Evolutionary conservation across 495 filamentous ascomycete species (phyloP).

Genomic region (Achaetomiella virescens): DNA sequence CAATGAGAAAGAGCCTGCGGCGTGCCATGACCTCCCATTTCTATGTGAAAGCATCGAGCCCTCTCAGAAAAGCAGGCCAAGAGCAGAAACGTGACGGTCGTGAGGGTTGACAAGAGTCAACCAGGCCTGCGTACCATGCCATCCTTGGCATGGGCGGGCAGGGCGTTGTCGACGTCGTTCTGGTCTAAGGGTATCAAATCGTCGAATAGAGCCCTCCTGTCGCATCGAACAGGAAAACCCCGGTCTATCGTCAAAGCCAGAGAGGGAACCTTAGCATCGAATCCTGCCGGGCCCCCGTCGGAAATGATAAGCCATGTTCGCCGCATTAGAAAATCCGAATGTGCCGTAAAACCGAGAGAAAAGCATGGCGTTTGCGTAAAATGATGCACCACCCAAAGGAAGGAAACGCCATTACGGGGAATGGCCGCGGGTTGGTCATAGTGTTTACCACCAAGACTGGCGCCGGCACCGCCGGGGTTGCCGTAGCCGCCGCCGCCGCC

Average conservation of each 20-base stretch:
- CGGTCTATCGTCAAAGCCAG: constrained; percentile 32
- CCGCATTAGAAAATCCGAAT: constrained; percentile 26
- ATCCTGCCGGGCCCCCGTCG: constrained; percentile 20
- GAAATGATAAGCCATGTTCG: constrained; percentile 28
- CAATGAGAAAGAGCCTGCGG: constrained; percentile 28
- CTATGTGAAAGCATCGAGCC: constrained; percentile 38
- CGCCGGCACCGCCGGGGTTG: constrained; percentile 76
- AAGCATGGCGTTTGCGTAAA: constrained; percentile 13
- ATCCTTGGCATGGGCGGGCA: constrained; percentile 21
- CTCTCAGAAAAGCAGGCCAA: constrained; percentile 37
- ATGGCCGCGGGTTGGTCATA: constrained; percentile 18
- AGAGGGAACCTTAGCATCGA: constrained; percentile 21
- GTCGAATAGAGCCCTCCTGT: constrained; percentile 19
- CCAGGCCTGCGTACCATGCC: constrained; percentile 26
- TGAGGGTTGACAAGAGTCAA: constrained; percentile 29
- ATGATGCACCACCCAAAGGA: constrained; percentile 1
- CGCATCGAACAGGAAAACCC: constrained; percentile 20
- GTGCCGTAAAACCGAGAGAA: constrained; percentile 15
- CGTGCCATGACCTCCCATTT: constrained; percentile 32
- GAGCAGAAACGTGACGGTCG: constrained; percentile 36
- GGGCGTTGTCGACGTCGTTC: constrained; percentile 25
- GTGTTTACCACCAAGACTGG: constrained; percentile 86
- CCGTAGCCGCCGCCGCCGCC: constrained; percentile 61
- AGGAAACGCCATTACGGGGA: background rate
- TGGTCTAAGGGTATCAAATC: constrained; percentile 42